Conservation (phyloP, 768 basidiomycete genomes). For the Suillus weaverae region DNA sequence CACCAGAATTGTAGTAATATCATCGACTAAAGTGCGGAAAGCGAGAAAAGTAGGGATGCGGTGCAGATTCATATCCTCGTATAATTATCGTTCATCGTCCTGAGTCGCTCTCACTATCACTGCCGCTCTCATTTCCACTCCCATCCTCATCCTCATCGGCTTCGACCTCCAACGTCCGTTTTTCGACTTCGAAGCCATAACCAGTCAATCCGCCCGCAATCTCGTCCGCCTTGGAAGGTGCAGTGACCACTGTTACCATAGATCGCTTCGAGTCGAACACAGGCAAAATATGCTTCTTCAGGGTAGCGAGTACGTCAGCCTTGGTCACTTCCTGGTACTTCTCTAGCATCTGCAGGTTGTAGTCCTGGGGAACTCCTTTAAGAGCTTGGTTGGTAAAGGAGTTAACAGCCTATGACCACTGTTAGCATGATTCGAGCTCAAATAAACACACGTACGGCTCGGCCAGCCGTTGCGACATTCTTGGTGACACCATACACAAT, state of each 20-base stretch:
- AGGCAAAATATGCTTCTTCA: slow-evolving; percentile 78
- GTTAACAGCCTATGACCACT: slow-evolving; percentile 56
- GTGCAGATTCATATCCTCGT: neutral
- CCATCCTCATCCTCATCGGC: slow-evolving; percentile 53
- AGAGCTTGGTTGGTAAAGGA: slow-evolving; percentile 92
- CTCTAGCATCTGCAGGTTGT: slow-evolving; percentile 75
- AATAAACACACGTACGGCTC: slow-evolving; percentile 61
- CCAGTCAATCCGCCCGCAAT: slow-evolving; percentile 61
- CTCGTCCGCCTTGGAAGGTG: slow-evolving; percentile 75
- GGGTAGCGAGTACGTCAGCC: slow-evolving; percentile 67
- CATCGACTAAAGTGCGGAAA: neutral
- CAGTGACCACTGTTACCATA: slow-evolving; percentile 78
- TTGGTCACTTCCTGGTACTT: slow-evolving; percentile 80
- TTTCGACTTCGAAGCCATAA: slow-evolving; percentile 80
- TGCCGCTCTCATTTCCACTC: slow-evolving; percentile 33
- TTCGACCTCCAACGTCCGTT: slow-evolving; percentile 63
- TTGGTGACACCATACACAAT: slow-evolving; percentile 84
- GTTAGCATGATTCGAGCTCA: slow-evolving; percentile 11
- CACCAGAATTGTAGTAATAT: neutral
- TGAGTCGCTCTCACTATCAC: slow-evolving; percentile 22
- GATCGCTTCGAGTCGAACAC: slow-evolving; percentile 79
- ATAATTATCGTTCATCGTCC: neutral
- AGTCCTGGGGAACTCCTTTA: slow-evolving; percentile 75
- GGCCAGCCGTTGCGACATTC: slow-evolving; percentile 79
- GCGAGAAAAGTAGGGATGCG: slow-evolving; percentile 1